Base-by-base conservation (phyloP, 345 rosid genomes). In the Moricandia arvensis region DNA sequence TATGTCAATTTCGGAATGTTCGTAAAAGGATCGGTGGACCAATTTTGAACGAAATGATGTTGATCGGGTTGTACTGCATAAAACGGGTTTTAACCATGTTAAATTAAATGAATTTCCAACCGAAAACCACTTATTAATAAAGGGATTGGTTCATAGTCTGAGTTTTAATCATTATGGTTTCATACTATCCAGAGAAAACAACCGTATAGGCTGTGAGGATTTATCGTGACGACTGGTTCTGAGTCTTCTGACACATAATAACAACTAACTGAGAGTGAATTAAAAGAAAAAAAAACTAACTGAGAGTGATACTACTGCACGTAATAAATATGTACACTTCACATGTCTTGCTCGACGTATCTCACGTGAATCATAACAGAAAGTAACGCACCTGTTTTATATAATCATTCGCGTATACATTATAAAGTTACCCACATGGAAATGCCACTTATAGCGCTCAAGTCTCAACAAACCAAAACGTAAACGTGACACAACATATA, bases 361-460 rank as follows among this genome's bases (percentile, higher is more conserved):
- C 69, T 10, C 49, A 76, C 80, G 33, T 69, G 65, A 59, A 53
- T 29, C 2, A 17, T 4, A 61, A 62, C 15, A 54, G 64, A 27
- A 76, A 41, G 11, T 11, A 76, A 55, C 75, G 30, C 59, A 73
- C 34, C 16, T 0, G 17, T 11, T 11, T 15, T 8, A 6, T 38
- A 18, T 34, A 15, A 10, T 59, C 47, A 12, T 30, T 6, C 60
- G 67, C 59, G 12, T 59, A 70, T 41, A 38, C 65, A 68, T 68
- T 61, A 63, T 55, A 70, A 70, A 70, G 65, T 21, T 9, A 63
- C 75, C 37, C 80, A 70, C 75, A 76, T 76, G 80, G 43, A 43
- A 64, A 31, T 57, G 59, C 80, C 71, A 64, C 15, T 63, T 30
- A 43, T 64, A 71, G 64, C 41, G 61, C 54, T 45, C 60, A 60